Conservation (phyloP, 2,329 filamentous ascomycete species). For the Thielaviopsis ethacetica region DNA sequence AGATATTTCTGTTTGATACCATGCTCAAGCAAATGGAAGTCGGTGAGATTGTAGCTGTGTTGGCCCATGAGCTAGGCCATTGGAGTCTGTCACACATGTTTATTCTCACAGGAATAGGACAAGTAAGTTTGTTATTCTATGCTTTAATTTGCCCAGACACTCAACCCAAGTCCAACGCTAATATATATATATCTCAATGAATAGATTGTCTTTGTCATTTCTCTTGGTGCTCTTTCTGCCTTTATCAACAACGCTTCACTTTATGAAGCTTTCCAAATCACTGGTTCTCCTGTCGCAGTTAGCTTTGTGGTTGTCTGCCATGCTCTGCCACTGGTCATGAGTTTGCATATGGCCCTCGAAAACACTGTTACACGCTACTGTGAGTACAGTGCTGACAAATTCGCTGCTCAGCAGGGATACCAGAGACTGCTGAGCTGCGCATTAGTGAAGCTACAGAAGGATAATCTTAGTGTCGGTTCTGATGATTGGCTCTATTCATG, state of each 20-base stretch:
- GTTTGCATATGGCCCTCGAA: not conserved
- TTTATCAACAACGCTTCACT: not conserved
- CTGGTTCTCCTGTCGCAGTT: not conserved
- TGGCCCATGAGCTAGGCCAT: constrained; percentile 5
- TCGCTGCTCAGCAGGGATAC: not conserved
- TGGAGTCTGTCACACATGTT: not conserved
- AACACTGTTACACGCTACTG: not conserved
- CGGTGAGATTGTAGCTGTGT: constrained; percentile 80
- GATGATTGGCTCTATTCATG: not conserved
- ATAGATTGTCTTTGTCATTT: not conserved
- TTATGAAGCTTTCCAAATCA: not conserved
- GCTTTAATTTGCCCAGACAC: not conserved
- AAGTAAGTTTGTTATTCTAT: not conserved
- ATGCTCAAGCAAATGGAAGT: constrained; percentile 87
- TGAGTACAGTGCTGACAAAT: not conserved
- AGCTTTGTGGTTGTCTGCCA: not conserved
- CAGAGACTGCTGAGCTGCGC: not conserved
- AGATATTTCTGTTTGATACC: constrained; percentile 98
- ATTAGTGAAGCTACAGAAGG: not conserved
- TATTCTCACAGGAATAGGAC: not conserved
- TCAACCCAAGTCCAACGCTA: not conserved
- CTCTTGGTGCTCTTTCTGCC: not conserved
- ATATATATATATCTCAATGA: not conserved
- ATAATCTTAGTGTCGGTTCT: not conserved
- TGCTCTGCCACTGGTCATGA: not conserved